Conservation (phyloP, 805 yeast species). For the Komagataella mondaviorum region DNA sequence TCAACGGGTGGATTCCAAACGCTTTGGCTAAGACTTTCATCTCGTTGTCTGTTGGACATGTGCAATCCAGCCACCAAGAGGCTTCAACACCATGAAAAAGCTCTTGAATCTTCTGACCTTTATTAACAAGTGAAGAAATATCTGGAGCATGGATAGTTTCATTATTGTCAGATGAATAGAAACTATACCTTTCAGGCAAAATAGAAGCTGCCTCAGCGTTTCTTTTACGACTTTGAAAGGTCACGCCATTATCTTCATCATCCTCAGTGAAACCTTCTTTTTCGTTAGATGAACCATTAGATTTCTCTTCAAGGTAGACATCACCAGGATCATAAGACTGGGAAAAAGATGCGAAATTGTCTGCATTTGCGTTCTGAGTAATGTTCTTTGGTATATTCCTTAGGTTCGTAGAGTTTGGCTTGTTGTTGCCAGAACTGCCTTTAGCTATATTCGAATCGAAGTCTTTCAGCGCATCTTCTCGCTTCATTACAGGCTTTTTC, state of each 20-base stretch:
- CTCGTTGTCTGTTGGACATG: constrained; percentile 89
- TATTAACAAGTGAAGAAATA: constrained; percentile 59
- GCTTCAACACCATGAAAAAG: constrained; percentile 61
- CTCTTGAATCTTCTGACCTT: constrained; percentile 49
- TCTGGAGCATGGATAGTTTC: constrained; percentile 88
- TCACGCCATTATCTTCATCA: too few species aligned
- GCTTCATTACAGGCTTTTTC: constrained; percentile 19
- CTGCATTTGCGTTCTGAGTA: neutral
- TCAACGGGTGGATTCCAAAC: constrained; percentile 94
- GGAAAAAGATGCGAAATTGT: neutral
- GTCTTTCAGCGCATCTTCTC: constrained; percentile 18
- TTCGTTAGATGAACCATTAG: neutral
- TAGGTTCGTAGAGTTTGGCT: constrained; percentile 36
- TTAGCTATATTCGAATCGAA: constrained; percentile 5
- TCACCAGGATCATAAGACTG: neutral
- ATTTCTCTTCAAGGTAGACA: too few species aligned
- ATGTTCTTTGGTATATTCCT: constrained; percentile 38
- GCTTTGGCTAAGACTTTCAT: constrained; percentile 88
- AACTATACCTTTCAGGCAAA: constrained; percentile 71
- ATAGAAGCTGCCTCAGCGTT: constrained; percentile 24
- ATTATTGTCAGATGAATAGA: constrained; percentile 69
- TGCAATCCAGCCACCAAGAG: constrained; percentile 94
- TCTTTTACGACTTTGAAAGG: too few species aligned
- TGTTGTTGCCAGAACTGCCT: constrained; percentile 20
- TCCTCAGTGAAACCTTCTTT: constrained; percentile 1